phyloP scores from a whole-genome alignment of 2,329 filamentous ascomycete species.

The Fusarium bactridioides region DNA sequence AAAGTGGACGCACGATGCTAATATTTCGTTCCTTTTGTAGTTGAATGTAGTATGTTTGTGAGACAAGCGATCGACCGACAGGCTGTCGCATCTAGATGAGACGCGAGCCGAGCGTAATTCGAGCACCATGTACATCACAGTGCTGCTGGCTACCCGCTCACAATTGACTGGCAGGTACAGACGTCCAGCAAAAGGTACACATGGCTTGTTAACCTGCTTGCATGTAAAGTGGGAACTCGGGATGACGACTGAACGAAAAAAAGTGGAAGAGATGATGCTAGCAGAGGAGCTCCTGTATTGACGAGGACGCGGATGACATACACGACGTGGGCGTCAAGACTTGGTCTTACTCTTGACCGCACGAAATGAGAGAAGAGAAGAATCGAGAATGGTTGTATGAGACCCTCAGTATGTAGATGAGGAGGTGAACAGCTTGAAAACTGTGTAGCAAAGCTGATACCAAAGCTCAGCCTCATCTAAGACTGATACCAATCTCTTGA shows the following conservation, averaged over 20 bases:
- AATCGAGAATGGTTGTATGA: neutral
- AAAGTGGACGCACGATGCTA: no score
- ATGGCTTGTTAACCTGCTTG: neutral
- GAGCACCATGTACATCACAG: no score
- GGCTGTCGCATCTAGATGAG: no score
- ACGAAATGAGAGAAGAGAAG: neutral
- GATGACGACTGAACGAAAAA: neutral
- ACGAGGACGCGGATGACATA: neutral
- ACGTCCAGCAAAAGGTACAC: rapidly evolving
- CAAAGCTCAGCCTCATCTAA: no score
- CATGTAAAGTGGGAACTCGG: neutral
- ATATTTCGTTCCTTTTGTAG: no score
- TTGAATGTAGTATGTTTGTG: no score
- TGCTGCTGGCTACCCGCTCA: neutral
- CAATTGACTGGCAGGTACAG: neutral
- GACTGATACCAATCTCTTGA: no score
- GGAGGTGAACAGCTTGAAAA: neutral
- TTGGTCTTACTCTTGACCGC: neutral
- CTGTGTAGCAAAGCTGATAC: no score
- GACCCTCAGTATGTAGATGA: neutral
- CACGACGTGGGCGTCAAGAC: neutral
- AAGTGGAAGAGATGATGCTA: neutral
- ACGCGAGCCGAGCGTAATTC: no score
- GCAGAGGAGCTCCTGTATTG: neutral
- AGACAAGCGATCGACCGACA: no score